These are phyloP conservation scores for Narthecium ossifragum DNA, from an alignment of 106 monocot genomes.

Conservation along the genomic window DNA sequence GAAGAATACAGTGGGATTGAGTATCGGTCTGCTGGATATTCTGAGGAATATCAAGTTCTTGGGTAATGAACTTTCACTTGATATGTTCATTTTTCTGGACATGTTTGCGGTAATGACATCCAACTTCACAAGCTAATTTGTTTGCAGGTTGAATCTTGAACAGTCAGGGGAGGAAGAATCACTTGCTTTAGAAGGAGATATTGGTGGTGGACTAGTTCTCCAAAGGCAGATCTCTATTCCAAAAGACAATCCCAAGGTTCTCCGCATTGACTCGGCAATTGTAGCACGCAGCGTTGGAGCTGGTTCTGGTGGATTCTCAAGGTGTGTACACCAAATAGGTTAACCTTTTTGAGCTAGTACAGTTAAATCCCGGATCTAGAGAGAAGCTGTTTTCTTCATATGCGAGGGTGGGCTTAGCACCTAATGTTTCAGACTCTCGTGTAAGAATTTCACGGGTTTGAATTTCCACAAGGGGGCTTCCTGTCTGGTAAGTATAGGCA, in stretches of 20 bases:
- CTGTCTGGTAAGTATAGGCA: too few relatives aligned
- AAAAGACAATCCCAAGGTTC: slow-evolving; percentile 41
- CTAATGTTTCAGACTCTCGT: too few relatives aligned
- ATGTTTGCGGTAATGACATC: background rate
- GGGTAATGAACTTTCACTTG: slow-evolving; percentile 25
- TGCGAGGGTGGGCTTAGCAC: too few relatives aligned
- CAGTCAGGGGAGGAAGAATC: slow-evolving; percentile 81
- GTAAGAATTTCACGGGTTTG: too few relatives aligned
- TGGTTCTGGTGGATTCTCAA: slow-evolving; percentile 98
- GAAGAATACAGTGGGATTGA: slow-evolving; percentile 94
- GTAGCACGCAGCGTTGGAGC: slow-evolving; percentile 72
- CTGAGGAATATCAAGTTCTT: slow-evolving; percentile 71
- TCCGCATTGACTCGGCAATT: slow-evolving; percentile 69
- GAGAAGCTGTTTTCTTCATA: too few relatives aligned
- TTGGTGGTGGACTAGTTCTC: slow-evolving; percentile 86
- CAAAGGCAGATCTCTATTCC: slow-evolving; percentile 68
- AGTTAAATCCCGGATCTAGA: too few relatives aligned
- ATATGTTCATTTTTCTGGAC: background rate
- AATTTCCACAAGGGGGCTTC: too few relatives aligned
- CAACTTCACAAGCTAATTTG: background rate
- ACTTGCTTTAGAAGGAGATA: slow-evolving; percentile 83
- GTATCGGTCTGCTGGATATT: slow-evolving; percentile 92
- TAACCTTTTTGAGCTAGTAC: too few relatives aligned
- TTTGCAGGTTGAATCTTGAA: slow-evolving; percentile 53
- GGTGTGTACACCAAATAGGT: too few relatives aligned